These are phyloP conservation scores for Termitomyces eurrhizus DNA, from an alignment of 768 basidiomycete species.

Conservation along the genomic window DNA sequence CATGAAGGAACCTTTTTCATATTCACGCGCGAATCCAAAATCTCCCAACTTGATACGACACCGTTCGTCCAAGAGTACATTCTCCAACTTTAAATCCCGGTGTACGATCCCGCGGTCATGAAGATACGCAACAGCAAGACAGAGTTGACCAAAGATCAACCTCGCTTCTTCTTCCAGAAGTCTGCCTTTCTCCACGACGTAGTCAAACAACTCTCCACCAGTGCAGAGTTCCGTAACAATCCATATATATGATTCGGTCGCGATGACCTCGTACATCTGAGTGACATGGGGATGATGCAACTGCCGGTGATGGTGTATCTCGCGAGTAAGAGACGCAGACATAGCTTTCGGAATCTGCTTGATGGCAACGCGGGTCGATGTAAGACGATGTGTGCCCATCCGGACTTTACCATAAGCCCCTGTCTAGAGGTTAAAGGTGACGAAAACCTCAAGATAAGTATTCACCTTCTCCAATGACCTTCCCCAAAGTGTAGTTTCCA, in stretches of 20 bases:
- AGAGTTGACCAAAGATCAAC: conserved; percentile 92
- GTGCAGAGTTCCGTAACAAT: conserved; percentile 96
- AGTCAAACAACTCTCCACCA: conserved; percentile 97
- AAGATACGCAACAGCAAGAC: conserved; percentile 89
- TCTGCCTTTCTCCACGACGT: conserved; percentile 92
- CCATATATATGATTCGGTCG: conserved; percentile 94
- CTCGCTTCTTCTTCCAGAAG: conserved; percentile 80
- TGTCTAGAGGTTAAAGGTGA: conserved; percentile 25
- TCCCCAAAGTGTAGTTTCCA: conserved; percentile 92
- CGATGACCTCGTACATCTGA: conserved; percentile 96
- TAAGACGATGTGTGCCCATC: conserved; percentile 90
- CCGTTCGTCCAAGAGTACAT: conserved; percentile 86
- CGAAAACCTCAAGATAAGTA: conserved; percentile 10
- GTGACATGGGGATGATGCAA: conserved; percentile 95
- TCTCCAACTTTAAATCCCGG: conserved; percentile 95
- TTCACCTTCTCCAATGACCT: conserved; percentile 92
- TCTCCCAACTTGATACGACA: conserved; percentile 92
- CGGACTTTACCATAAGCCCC: conserved; percentile 96
- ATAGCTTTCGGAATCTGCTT: conserved; percentile 97
- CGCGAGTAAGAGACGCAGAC: conserved; percentile 88
- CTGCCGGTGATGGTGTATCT: conserved; percentile 97
- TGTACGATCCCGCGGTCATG: conserved; percentile 94
- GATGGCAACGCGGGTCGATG: conserved; percentile 89
- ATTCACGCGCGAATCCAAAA: conserved; percentile 93
- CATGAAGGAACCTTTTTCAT: conserved; percentile 70